Evolutionary conservation across 2,329 filamentous ascomycete species (phyloP), one percentile per base, ranked within the genome.

Genomic region (Paecilomyces dactylethromorphus): DNA sequence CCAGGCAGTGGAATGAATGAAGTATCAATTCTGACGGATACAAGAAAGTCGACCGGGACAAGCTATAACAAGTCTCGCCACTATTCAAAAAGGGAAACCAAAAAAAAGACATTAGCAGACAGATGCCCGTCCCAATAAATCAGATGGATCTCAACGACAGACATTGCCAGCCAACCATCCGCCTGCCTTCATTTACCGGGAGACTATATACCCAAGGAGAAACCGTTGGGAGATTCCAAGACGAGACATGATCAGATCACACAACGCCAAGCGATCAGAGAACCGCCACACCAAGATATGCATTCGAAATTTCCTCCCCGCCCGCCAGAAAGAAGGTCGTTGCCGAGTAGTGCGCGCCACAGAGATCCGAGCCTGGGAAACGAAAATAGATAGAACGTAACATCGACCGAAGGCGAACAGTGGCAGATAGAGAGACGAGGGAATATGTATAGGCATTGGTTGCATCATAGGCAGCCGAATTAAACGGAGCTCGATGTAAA

Each of bases 361-460:
- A 29, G 22, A 52, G 50, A 29, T 45, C 39, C n/a, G 39, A 18
- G 39, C 39, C 15, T 21, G 24, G 12, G 21, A 26, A 52, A 24
- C 24, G 13, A 52, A 24, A 52, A 52, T 24, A 13, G 26, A 52
- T 15, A 52, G 50, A 52, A 52, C 50, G 50, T 29, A 10, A 52
- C 22, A 52, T 29, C 8, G 3, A 52, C 22, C 22, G n/a, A 52
- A 52, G n/a, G 21, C 21, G 22, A 24, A 24, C 50, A 24, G 50
- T 29, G 26, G 26, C 11, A 52, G 49, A 51, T 35, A 26, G 22
- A 24, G 32, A 57, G 26, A 52, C 56, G 57, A 61, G 39, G 55
- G 60, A 52, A 53, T 58, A 52, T 52, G 26, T 15, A 29, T 29
- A 29, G 26, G 26, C 26, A 29, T 29, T 29, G 15, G 15, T 15